phyloP scores from a whole-genome alignment of 2,329 filamentous ascomycete species.

The Sclerotinia spermophila region DNA sequence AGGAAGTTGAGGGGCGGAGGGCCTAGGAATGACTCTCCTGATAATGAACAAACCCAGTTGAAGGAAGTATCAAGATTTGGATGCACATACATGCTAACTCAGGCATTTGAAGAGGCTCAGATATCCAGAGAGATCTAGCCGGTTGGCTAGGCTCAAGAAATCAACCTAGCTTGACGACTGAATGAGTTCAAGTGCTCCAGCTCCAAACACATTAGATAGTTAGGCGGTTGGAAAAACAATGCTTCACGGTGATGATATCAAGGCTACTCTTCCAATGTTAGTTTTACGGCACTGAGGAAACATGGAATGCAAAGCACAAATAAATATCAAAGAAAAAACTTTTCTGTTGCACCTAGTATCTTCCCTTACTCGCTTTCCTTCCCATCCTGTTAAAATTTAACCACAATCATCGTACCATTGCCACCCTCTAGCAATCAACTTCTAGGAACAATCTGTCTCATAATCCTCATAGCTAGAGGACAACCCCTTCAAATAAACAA shows the following conservation, averaged over 20 bases:
- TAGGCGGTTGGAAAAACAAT: background rate
- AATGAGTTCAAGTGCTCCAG: background rate
- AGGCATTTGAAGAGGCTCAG: background rate
- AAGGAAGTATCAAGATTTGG: background rate
- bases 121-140: background rate
- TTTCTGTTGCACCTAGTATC: conserved; percentile 16
- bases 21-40: background rate
- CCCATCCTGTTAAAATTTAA: background rate
- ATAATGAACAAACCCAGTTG: background rate
- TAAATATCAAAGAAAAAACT: conserved; percentile 6
- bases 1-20: background rate
- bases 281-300: background rate
- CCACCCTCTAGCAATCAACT: background rate
- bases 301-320: background rate
- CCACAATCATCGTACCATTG: conserved; percentile 11
- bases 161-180: background rate
- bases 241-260: background rate
- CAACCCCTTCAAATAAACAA: conserved; percentile 1
- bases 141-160: background rate
- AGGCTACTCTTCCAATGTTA: background rate
- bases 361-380: conserved; percentile 5
- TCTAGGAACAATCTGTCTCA: conserved; percentile 10
- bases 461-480: background rate
- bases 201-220: background rate
- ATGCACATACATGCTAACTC: background rate